Conservation (phyloP, 208 protist genomes). For the Wallacemonas sp. region DNA sequence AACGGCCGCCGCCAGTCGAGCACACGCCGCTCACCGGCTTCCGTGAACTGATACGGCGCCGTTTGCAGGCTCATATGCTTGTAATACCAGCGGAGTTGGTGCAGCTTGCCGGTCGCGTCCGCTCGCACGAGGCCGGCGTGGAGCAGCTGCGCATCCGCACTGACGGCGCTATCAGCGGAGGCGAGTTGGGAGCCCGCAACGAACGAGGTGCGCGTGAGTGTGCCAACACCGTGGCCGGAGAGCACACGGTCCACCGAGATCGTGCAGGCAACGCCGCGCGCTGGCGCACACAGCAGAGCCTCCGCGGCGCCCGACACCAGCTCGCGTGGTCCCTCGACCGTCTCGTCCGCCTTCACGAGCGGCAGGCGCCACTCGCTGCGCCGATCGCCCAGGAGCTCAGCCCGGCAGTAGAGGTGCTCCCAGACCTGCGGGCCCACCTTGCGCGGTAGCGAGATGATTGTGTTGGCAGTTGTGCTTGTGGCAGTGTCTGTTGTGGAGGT, state of each 20-base stretch:
- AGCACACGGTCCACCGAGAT: neutral
- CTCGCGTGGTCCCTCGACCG: slow-evolving; percentile 1
- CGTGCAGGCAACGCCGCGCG: neutral
- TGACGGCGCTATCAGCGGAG: no score
- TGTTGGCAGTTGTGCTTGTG: no score
- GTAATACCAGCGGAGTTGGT: slow-evolving; percentile 57
- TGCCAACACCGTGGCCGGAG: neutral
- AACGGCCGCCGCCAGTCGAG: slow-evolving; percentile 56
- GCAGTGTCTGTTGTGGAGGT: no score
- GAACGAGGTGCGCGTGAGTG: neutral
- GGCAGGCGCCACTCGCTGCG: slow-evolving; percentile 7
- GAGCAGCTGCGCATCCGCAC: slow-evolving; percentile 21
- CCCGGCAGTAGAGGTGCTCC: slow-evolving; percentile 33
- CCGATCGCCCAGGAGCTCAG: slow-evolving; percentile 13
- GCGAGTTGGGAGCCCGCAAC: neutral
- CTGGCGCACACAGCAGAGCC: slow-evolving; percentile 4
- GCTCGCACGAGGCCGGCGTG: slow-evolving; percentile 33
- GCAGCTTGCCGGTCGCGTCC: slow-evolving; percentile 23
- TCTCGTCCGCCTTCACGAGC: slow-evolving; percentile 4
- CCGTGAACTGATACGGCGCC: slow-evolving; percentile 64
- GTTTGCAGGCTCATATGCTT: slow-evolving; percentile 45
- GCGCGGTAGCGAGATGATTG: slow-evolving; percentile 16
- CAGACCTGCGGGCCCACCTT: slow-evolving; percentile 26
- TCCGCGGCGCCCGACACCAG: neutral
- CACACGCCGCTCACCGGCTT: slow-evolving; percentile 37